Evolutionary conservation across 2,329 filamentous ascomycete genomes (phyloP), one percentile per base, ranked within the genome.

Genomic region (Penicillium sp.): DNA sequence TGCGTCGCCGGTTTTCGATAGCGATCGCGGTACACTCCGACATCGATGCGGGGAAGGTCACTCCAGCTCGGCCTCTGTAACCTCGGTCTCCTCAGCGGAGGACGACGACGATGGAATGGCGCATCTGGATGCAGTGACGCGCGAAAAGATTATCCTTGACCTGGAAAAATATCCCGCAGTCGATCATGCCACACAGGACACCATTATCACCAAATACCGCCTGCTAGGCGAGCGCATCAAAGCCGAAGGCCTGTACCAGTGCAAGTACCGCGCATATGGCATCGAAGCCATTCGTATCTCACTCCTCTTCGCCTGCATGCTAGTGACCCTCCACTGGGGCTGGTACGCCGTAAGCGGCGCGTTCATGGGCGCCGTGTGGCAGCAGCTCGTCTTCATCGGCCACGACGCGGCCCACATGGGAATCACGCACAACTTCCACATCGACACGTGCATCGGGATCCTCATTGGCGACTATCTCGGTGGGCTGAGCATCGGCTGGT

Each of bases 371-470:
- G 82, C 86, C 64, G 85, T 96, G 73, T 97, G 94, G 93, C 93
- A 97, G 72, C 94, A 97, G 75, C 84, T 97, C 8, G 90, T 93
- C 55, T 98, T 98, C 74, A 88, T 89, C 1, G 94, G 91, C 61
- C 94, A 98, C 75, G 94, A 98, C 81, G 91, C 93, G 23, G 93
- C 91, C 2, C 94, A 98, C 77, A 96, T 97, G 90, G 94, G 91
- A 68, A 96, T 98, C 69, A 98, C 94, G 1, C 94, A 97, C 78
- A 83, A 89, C 74, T 97, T 93, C 73, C 87, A 90, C 52, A 78
- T 87, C 38, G 95, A 98, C 76, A 90, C 89, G 2, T 82, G 89
- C 55, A 92, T 98, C 64, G 93, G 92, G 55, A 97, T 97, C 73
- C 79, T 95, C 67, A 90, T 97, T 71, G 92, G 93, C 53, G 90